phyloP scores from a whole-genome alignment of 2,329 filamentous ascomycete genomes.

The Claviceps sp. region DNA sequence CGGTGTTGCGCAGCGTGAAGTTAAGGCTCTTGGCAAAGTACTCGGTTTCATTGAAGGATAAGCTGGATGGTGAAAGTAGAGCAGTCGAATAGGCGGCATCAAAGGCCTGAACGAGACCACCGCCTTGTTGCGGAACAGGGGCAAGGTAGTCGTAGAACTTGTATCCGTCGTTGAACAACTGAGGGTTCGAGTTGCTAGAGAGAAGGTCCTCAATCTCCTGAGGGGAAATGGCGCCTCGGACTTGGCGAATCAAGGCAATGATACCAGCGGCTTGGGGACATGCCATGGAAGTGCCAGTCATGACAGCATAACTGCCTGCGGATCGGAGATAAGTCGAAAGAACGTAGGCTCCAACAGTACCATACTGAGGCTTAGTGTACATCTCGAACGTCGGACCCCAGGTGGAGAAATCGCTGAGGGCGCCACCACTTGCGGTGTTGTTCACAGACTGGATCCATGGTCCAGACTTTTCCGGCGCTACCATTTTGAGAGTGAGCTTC shows the following conservation, averaged over 20 bases:
- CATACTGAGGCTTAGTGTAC: constrained; percentile 41
- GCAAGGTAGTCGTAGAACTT: constrained; percentile 27
- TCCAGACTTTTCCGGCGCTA: constrained; percentile 16
- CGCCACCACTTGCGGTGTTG: constrained; percentile 30
- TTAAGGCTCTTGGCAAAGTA: constrained; percentile 34
- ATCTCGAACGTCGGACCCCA: constrained; percentile 51
- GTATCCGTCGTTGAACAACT: constrained; percentile 32
- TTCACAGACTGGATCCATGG: constrained; percentile 15
- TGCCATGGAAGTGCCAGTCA: constrained; percentile 48
- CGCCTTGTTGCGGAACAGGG: constrained; percentile 47
- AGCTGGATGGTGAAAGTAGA: constrained; percentile 38
- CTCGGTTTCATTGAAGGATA: constrained; percentile 52
- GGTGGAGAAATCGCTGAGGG: constrained; percentile 36
- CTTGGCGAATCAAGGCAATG: constrained; percentile 38
- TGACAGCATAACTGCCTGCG: constrained; percentile 34
- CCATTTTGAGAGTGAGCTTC: constrained; percentile 30
- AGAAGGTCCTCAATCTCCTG: constrained; percentile 34
- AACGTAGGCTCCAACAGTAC: constrained; percentile 43
- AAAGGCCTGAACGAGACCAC: constrained; percentile 45
- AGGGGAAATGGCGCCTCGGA: constrained; percentile 38
- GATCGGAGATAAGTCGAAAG: constrained; percentile 40
- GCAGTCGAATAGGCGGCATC: constrained; percentile 42
- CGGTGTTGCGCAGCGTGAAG: constrained; percentile 44
- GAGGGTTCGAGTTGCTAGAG: constrained; percentile 34
- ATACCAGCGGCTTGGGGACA: constrained; percentile 42